Evolutionary conservation across 345 rosid genomes (phyloP), one percentile per base, ranked within the genome.

Genomic region (Ailanthus altissimus): DNA sequence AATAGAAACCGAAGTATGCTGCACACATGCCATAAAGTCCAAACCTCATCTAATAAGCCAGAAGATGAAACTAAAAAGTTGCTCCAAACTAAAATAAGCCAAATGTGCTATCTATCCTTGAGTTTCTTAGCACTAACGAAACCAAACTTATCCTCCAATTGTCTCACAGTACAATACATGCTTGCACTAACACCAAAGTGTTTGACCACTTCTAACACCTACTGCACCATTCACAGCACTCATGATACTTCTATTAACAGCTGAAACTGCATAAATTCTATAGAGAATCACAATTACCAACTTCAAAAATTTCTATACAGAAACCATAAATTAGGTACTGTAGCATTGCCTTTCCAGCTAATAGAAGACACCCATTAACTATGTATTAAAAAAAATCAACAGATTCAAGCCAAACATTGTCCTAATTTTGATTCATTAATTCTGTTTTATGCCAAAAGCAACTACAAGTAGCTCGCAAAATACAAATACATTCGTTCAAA

Each of bases 61-160:
- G 18, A 65, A 71, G 16, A 57, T 20, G n/a, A 23, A 20, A 10
- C 32, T 42, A 61, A 51, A 38, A 70, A 14, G 21, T 20, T 42
- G 9, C 45, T 38, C 18, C 16, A 26, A 51, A 23, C 67, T 45
- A 16, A 53, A 67, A 66, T 21, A 40, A 59, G 45, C 21, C 49
- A 18, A 5, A 16, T 1, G 6, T 47, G 36, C 21, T 18, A 5
- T 59, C 8, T n/a, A n/a, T n/a, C 15, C 10, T n/a, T 2, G 20
- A 21, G 61, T 25, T 25, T n/a, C 46, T 26, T 43, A 43, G 64
- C 68, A 61, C 46, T 20, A 20, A 60, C 53, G 7, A 57, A 2
- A 21, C 45, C 75, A 45, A 73, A 45, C 25, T 23, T 43, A 47
- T 47, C 36, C 59, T 43, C 67, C 67, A 61, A 61, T 46, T 74